Percentiles rank a stretch among this genome's conserved stretches.
Evolutionary conservation across 306 rosid species (phyloP).

Genomic region (Cicer arietinum): DNA sequence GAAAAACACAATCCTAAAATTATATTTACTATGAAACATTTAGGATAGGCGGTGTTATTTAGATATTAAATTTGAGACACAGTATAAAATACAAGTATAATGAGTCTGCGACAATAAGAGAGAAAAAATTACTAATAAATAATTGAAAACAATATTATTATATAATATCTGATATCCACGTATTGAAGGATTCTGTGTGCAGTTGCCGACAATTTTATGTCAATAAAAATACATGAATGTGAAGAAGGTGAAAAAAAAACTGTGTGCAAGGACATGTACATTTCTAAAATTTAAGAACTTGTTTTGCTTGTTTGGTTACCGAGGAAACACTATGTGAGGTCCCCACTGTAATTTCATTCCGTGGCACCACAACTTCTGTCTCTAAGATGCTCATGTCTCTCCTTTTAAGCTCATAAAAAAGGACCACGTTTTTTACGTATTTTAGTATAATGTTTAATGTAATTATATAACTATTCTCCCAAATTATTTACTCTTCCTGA

Average conservation of each 20-base stretch:
- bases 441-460: too few relatives aligned
- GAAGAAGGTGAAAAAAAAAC: background rate
- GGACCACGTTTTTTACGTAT: conserved; percentile 34
- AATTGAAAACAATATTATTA: too few relatives aligned
- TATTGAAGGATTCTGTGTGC: background rate
- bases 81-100: too few relatives aligned
- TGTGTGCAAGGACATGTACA: conserved; percentile 32
- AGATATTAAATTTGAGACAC: too few relatives aligned
- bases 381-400: conserved; percentile 21
- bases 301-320: conserved; percentile 44
- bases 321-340: conserved; percentile 42
- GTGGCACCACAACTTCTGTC: conserved; percentile 37
- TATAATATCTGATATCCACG: too few relatives aligned
- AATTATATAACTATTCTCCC: background rate
- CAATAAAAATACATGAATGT: background rate
- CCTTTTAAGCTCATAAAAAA: background rate
- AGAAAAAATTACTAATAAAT: too few relatives aligned
- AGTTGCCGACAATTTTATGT: conserved; percentile 33
- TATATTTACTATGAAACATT: too few relatives aligned
- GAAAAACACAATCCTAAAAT: too few relatives aligned
- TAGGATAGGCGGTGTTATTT: too few relatives aligned
- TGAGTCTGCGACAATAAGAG: too few relatives aligned
- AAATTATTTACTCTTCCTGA: background rate
- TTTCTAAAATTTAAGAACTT: conserved; percentile 42
- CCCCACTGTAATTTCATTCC: conserved; percentile 10